Conservation (phyloP, 1,284 basidiomycete species). For the Cystobasidium slooffiae region DNA sequence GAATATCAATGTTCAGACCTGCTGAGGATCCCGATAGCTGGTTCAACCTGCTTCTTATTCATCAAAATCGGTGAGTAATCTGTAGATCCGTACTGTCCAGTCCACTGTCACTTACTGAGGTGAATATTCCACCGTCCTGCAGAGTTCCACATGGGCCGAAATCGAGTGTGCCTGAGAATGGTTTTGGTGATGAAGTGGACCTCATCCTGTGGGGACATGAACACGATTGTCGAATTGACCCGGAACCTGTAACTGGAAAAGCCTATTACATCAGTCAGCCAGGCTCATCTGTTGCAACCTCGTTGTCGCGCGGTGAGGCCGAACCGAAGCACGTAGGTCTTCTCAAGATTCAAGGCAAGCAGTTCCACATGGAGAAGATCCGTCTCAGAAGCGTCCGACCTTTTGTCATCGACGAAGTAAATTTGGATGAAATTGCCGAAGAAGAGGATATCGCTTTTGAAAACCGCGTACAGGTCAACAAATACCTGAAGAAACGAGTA, state of each 20-base stretch:
- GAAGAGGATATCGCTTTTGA: slow-evolving; percentile 68
- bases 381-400: slow-evolving; percentile 89
- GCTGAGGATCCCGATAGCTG: slow-evolving; percentile 72
- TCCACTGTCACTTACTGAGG: not conserved
- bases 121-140: not conserved
- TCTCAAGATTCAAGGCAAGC: slow-evolving; percentile 79
- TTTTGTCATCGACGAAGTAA: slow-evolving; percentile 87
- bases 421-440: slow-evolving; percentile 69
- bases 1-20: slow-evolving; percentile 95
- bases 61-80: slow-evolving; percentile 84
- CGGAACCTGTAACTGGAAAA: slow-evolving; percentile 88
- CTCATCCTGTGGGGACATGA: slow-evolving; percentile 98
- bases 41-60: slow-evolving; percentile 93
- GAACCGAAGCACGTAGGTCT: slow-evolving; percentile 90
- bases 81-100: not conserved
- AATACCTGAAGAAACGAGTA: slow-evolving; percentile 76
- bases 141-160: slow-evolving; percentile 93
- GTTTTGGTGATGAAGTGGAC: slow-evolving; percentile 94
- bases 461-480: slow-evolving; percentile 78
- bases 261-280: slow-evolving; percentile 91
- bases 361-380: slow-evolving; percentile 83
- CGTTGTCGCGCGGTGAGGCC: slow-evolving; percentile 85
- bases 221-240: slow-evolving; percentile 91
- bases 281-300: slow-evolving; percentile 92
- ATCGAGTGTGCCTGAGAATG: slow-evolving; percentile 89